Evolutionary conservation across 768 basidiomycete species (phyloP).

Genomic region (Psilocybe sp.): DNA sequence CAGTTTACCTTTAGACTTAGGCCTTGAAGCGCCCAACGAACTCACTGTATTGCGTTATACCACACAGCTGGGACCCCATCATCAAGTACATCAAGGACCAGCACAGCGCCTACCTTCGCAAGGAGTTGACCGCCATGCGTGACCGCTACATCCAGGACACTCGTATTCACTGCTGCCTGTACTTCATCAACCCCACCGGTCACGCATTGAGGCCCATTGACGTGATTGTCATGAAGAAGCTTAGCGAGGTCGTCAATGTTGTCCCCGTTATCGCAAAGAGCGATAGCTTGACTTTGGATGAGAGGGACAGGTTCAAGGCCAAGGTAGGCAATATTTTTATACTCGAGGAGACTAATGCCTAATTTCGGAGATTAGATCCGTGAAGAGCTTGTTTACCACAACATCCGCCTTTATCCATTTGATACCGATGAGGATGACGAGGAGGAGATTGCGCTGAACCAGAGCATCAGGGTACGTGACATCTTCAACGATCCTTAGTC

Average conservation of each 20-base stretch:
- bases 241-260: constrained; percentile 98
- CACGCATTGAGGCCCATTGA: constrained; percentile 96
- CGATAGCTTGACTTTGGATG: constrained; percentile 90
- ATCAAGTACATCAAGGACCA: constrained; percentile 99
- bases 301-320: constrained; percentile 89
- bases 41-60: not conserved
- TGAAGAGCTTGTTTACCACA: constrained; percentile 86
- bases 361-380: constrained; percentile 61
- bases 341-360: not conserved
- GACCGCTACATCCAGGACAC: constrained; percentile 99
- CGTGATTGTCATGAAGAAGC: constrained; percentile 98
- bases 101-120: constrained; percentile 97
- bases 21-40: too few species aligned
- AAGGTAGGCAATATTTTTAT: constrained; percentile 50
- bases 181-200: constrained; percentile 99
- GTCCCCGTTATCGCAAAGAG: constrained; percentile 99
- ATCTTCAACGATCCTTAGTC: not conserved
- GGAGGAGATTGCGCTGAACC: constrained; percentile 89
- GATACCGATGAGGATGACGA: constrained; percentile 95
- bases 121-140: constrained; percentile 97
- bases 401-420: constrained; percentile 94
- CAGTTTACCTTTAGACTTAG: constrained; percentile 30
- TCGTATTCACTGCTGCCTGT: constrained; percentile 95
- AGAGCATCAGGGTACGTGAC: constrained; percentile 75
- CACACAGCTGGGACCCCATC: constrained; percentile 97